Base-by-base conservation (phyloP, 352 stramenopile genomes). In the Globisporangium spiculum region DNA sequence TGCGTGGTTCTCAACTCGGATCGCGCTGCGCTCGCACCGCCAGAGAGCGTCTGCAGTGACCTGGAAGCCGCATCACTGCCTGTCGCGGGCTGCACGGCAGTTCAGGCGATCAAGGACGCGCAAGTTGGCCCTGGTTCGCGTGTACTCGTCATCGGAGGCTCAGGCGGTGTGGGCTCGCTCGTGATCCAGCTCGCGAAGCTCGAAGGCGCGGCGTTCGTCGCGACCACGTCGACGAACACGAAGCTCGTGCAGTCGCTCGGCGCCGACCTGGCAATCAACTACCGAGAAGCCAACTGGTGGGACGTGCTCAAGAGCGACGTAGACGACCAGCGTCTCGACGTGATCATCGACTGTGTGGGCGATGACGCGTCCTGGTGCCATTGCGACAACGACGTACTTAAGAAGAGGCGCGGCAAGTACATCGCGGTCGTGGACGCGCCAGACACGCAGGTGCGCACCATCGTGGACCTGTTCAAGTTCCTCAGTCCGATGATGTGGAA, bases 141-240 rank as follows among this genome's bases (percentile, higher is more conserved):
- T 24, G 77, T 97, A n/a, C 63, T 97, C 7, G 80, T 97, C 2
- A 68, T 96, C 27, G 91, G 91, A 12, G 91, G 75, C 4, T 86
- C 81, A 14, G 91, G 91, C 59, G 91, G 89, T 27, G 80, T 96
- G 1, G 89, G 89, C 6, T 86, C 80, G 27, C 78, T 93, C 55
- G 63, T 89, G 8, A 72, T 91, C 54, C 91, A 97, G 77, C 63
- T 94, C 8, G 74, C 80, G 16, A 80, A 83, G 44, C 46, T 68
- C 4, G 41, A 58, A 4, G 78, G 84, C 41, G 87, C 86, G 1
- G 79, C 78, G 9, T 92, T 88, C 48, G 56, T 97, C 30, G 85
- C 79, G 1, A 74, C 77, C 22, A 91, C 85, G 7, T 83, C 83
- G 3, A 86, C 80, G 3, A 78, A 88, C 65, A 58, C 61, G 4